A percentile compares a stretch with the other conserved stretches of the same genome.
Conservation (phyloP, 1,284 basidiomycete genomes). For the Pyrrhoderma lamaoense region DNA sequence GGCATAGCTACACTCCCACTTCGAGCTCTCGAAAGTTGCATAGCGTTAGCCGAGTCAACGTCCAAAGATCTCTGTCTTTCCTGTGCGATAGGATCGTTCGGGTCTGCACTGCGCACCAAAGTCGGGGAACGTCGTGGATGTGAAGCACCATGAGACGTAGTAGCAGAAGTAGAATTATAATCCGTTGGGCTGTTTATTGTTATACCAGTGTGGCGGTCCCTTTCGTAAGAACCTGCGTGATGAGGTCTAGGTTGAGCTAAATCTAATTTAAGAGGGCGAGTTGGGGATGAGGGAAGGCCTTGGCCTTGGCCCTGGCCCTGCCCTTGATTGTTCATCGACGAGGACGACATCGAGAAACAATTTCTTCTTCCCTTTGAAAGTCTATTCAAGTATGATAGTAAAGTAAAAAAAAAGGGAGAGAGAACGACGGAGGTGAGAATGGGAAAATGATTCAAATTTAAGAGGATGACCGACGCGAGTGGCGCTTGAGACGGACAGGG, state of each 20-base stretch:
- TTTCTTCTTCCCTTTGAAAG: no score
- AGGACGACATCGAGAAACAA: conserved; percentile 5
- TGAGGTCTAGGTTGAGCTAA: conserved; percentile 32
- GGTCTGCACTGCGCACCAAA: conserved; percentile 52
- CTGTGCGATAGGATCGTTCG: conserved; percentile 58
- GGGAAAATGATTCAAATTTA: neutral
- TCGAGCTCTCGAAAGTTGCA: conserved; percentile 70
- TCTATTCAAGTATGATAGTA: no score
- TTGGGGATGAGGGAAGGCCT: conserved; percentile 7
- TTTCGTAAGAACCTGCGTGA: conserved; percentile 14
- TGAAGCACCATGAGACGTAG: conserved; percentile 30
- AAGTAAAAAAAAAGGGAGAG: neutral
- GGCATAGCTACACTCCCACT: conserved; percentile 46
- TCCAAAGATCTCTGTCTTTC: conserved; percentile 83
- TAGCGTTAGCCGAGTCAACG: conserved; percentile 62
- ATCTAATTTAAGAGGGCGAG: conserved; percentile 14
- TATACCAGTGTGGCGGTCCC: no score
- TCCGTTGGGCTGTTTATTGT: no score
- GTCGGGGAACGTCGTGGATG: conserved; percentile 56
- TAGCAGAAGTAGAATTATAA: conserved; percentile 32
- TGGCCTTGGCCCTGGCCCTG: no score
- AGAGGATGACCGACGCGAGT: neutral
- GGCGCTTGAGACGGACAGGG: no score
- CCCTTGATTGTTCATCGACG: conserved; percentile 1
- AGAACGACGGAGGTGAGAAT: neutral